Conservation (phyloP, 805 yeast genomes). For the Ogataea nonfermentans region DNA sequence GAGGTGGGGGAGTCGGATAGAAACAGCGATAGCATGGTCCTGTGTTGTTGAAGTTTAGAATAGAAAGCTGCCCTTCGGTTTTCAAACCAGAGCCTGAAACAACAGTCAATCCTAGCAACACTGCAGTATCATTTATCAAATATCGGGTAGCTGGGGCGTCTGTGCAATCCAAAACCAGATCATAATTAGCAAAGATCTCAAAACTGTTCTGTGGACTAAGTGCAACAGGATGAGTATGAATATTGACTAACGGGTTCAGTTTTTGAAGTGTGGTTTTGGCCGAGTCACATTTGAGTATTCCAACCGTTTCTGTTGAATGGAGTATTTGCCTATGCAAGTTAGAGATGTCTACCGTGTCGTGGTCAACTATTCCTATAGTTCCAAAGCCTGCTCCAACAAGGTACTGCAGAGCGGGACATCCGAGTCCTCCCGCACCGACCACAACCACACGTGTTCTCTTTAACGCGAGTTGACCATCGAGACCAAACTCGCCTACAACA, state of each 20-base stretch:
- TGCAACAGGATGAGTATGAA: conserved; percentile 51
- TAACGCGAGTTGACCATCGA: conserved; percentile 55
- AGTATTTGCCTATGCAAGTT: conserved; percentile 89
- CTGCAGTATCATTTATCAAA: conserved; percentile 81
- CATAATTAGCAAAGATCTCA: conserved; percentile 60
- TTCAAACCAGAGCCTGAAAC: conserved; percentile 91
- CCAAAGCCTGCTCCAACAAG: conserved; percentile 89
- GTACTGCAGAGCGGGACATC: conserved; percentile 87
- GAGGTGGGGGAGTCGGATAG: conserved; percentile 87
- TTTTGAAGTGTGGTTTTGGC: conserved; percentile 54
- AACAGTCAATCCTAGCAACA: conserved; percentile 62
- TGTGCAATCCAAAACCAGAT: conserved; percentile 86
- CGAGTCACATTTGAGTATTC: conserved; percentile 73
- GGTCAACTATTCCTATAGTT: conserved; percentile 78
- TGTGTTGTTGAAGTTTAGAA: conserved; percentile 58
- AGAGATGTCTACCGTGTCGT: conserved; percentile 78
- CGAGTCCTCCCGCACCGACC: conserved; percentile 96
- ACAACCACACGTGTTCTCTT: conserved; percentile 64
- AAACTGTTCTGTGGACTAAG: conserved; percentile 59
- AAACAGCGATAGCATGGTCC: conserved; percentile 97
- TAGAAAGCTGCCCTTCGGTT: conserved; percentile 85
- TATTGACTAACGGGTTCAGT: conserved; percentile 67
- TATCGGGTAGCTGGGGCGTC: conserved; percentile 90
- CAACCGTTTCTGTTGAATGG: conserved; percentile 67
- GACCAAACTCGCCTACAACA: conserved; percentile 81